phyloP scores from a whole-genome alignment of 2,329 filamentous ascomycete genomes.

The Clonostachys byssicola region DNA sequence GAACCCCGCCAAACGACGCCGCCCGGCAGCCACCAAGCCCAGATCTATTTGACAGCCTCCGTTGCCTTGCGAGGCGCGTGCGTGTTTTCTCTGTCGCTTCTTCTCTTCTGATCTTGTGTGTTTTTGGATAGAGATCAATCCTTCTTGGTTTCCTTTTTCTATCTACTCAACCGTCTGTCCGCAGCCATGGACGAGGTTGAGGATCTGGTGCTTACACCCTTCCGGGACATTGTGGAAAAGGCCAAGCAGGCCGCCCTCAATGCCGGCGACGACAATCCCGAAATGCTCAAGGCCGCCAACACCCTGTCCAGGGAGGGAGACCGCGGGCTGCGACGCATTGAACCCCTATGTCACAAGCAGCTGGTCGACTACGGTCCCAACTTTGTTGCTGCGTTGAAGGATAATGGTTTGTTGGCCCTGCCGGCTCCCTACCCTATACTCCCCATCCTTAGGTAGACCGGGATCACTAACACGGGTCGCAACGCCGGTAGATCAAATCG shows the following conservation, averaged over 20 bases:
- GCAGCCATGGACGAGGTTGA: constrained; percentile 30
- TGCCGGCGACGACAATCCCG: constrained; percentile 31
- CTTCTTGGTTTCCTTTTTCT: too few relatives aligned
- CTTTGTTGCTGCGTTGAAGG: constrained; percentile 47
- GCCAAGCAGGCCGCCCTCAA: constrained; percentile 40
- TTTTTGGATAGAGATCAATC: too few relatives aligned
- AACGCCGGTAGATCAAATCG: constrained; percentile 38
- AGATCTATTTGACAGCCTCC: too few relatives aligned
- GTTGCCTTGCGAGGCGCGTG: too few relatives aligned
- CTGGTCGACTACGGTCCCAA: constrained; percentile 41
- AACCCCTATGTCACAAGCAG: constrained; percentile 44
- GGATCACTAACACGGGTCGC: not conserved
- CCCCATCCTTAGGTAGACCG: not conserved
- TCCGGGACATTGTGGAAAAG: constrained; percentile 48
- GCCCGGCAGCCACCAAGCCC: too few relatives aligned
- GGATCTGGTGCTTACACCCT: constrained; percentile 43
- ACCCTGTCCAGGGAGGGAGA: constrained; percentile 43
- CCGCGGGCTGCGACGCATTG: constrained; percentile 42
- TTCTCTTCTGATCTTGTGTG: too few relatives aligned
- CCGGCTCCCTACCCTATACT: not conserved
- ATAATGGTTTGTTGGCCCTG: constrained; percentile 39
- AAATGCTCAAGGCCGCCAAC: constrained; percentile 46
- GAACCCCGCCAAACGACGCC: too few relatives aligned
- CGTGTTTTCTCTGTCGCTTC: too few relatives aligned
- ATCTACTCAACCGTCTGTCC: not conserved